Conservation (phyloP, 2,329 filamentous ascomycete species). For the Elsinoe batatas region DNA sequence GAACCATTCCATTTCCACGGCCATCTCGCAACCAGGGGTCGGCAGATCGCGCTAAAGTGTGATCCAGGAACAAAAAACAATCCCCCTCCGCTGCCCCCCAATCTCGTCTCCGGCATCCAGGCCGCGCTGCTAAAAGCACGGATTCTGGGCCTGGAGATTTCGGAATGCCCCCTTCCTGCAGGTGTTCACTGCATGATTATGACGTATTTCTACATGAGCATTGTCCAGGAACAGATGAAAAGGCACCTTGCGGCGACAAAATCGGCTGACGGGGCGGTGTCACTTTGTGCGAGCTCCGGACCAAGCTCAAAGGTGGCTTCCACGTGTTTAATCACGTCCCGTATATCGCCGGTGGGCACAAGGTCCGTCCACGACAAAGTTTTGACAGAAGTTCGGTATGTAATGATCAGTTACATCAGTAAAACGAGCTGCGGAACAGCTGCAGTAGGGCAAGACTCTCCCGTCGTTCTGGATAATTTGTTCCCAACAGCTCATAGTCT, state of each 20-base stretch:
- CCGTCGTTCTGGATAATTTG: too few species aligned
- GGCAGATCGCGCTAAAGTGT: not conserved
- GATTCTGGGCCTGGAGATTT: not conserved
- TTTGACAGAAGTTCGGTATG: not conserved
- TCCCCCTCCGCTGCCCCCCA: not conserved
- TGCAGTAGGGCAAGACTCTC: too few species aligned
- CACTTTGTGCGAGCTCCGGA: not conserved
- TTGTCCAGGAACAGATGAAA: not conserved
- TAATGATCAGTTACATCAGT: too few species aligned
- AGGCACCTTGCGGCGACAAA: not conserved
- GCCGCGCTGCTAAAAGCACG: not conserved
- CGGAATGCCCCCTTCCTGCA: not conserved
- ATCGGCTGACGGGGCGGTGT: not conserved
- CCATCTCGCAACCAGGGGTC: not conserved
- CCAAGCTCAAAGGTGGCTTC: constrained; percentile 11
- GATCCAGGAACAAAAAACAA: not conserved
- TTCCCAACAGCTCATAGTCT: too few species aligned
- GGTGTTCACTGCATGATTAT: not conserved
- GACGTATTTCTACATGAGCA: not conserved
- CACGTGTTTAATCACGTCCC: constrained; percentile 2
- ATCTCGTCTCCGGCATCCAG: not conserved
- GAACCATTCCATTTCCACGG: not conserved
- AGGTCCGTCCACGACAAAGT: not conserved
- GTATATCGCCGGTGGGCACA: not conserved
- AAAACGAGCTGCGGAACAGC: not conserved